Evolutionary conservation across 2,329 filamentous ascomycete genomes (phyloP).

Genomic region (Diaporthe velutina): DNA sequence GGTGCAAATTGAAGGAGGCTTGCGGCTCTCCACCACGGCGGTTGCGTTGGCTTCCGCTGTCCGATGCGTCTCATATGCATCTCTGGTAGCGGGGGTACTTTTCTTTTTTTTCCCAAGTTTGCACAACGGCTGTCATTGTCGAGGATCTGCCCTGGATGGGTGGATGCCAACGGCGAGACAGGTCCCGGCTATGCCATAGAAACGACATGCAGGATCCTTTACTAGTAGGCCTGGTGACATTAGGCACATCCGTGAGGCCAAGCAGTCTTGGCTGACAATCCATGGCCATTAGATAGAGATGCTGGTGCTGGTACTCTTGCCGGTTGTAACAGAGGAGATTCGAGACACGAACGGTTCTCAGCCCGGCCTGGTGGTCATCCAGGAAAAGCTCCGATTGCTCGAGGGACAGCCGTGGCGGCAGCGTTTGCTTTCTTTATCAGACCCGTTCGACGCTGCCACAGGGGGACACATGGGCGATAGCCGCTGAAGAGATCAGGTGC

Average conservation of each 20-base stretch:
- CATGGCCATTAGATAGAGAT: not conserved
- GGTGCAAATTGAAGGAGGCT: constrained; percentile 28
- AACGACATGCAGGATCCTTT: not conserved
- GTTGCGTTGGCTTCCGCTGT: constrained; percentile 14
- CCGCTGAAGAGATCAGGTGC: constrained; percentile 8
- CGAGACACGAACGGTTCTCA: constrained; percentile 5
- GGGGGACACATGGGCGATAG: constrained; percentile 8
- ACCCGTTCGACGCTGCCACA: constrained; percentile 2
- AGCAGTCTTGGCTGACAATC: not conserved
- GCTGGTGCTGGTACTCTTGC: constrained; percentile 2
- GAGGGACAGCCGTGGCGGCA: not conserved
- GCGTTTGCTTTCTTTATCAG: not conserved
- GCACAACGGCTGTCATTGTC: not conserved
- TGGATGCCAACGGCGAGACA: constrained; percentile 10
- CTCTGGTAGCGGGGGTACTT: constrained; percentile 15
- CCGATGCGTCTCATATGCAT: constrained; percentile 18
- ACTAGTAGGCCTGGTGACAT: constrained; percentile 1
- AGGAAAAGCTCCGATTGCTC: constrained; percentile 20
- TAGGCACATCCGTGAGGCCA: constrained; percentile 12
- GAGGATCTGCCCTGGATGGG: constrained; percentile 12
- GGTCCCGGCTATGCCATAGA: not conserved
- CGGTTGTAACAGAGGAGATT: not conserved
- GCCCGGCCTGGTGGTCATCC: not conserved
- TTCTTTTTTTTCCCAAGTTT: not conserved
- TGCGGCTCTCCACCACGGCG: constrained; percentile 24